A percentile compares a stretch with the other conserved stretches of the same genome.
Conservation (phyloP, 192 early-diverging fungal species). For the Backusella luteola region DNA sequence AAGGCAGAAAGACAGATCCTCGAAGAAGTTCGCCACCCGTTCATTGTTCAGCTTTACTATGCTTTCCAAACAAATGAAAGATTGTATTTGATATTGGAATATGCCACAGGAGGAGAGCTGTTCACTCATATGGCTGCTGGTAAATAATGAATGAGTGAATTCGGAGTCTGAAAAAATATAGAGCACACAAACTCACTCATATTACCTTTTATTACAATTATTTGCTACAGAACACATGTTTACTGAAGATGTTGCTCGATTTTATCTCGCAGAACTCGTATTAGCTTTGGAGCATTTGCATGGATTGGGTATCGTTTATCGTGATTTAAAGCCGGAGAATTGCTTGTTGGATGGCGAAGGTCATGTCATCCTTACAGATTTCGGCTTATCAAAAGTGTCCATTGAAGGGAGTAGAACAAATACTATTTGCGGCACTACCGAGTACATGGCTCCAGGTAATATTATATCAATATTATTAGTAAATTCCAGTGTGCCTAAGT, state of each 20-base stretch:
- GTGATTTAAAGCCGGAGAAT: constrained; percentile 79
- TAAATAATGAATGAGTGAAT: constrained; percentile 26
- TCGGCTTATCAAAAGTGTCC: constrained; percentile 88
- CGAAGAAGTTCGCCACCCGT: constrained; percentile 83
- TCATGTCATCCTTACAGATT: constrained; percentile 89
- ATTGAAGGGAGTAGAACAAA: constrained; percentile 50
- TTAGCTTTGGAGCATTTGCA: constrained; percentile 89
- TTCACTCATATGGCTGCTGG: constrained; percentile 83
- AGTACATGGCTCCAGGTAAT: constrained; percentile 69
- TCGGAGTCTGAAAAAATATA: neutral
- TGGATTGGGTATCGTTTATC: constrained; percentile 84
- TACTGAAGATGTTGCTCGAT: constrained; percentile 79
- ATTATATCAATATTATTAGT: constrained; percentile 9
- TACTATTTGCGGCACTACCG: constrained; percentile 76
- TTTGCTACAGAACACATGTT: constrained; percentile 53
- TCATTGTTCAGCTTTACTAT: constrained; percentile 90
- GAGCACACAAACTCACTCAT: neutral
- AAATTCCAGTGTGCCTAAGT: neutral
- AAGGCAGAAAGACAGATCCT: constrained; percentile 87
- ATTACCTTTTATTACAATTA: neutral
- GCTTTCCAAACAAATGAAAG: constrained; percentile 89
- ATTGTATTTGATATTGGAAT: constrained; percentile 88
- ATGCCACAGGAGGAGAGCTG: constrained; percentile 90
- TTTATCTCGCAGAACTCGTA: constrained; percentile 87
- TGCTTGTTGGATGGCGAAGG: constrained; percentile 71